Evolutionary conservation across 805 yeast species (phyloP), one percentile per base, ranked within the genome.

Genomic region (Wilhelminamyces savonicus): DNA sequence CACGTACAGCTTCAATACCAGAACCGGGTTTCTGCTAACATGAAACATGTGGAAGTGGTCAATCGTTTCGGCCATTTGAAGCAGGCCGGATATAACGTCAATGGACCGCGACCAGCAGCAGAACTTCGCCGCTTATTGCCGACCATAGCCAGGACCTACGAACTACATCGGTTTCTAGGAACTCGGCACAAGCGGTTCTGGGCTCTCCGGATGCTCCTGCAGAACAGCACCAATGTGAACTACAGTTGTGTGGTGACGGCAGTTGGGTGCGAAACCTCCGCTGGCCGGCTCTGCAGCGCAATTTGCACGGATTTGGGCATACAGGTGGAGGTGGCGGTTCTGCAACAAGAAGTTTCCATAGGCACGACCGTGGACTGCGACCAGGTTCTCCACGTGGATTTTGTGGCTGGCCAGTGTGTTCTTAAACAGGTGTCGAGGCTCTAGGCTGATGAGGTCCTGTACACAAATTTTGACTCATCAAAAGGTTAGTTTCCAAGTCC

Each of bases 281-380:
- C 49, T 2, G 14, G 34, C 4, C 47, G 40, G 2, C 26, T 68
- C 1, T 59, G 59, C n/a, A 51, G 50, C 23, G 79, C 64, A 0
- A 72, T 57, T 43, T 74, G 81, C 37, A 39, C 49, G 29, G 74
- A 72, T 18, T 46, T 69, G 19, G 69, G 62, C 14, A 41, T 69
- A 9, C 71, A 64, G 31, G 71, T 74, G 13, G 71, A 69, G n/a
- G 46, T 73, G 9, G 23, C 39, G 34, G 32, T 40, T 40, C 12
- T 26, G 8, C 35, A 39, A 10, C 24, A 32, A 7, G 44, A 46
- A 12, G 48, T 52, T 4, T 36, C 48, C 11, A 46, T 62, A 13
- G 82, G 82, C 3, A 70, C 69, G 33, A 51, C 56, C 13, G 43
- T 73, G 3, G 46, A 61, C 5, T 69, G 78, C 32, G 58, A 71